These are phyloP conservation scores for Ophiostoma tasmaniense DNA, from an alignment of 2,329 filamentous ascomycete genomes.

Conservation along the genomic window DNA sequence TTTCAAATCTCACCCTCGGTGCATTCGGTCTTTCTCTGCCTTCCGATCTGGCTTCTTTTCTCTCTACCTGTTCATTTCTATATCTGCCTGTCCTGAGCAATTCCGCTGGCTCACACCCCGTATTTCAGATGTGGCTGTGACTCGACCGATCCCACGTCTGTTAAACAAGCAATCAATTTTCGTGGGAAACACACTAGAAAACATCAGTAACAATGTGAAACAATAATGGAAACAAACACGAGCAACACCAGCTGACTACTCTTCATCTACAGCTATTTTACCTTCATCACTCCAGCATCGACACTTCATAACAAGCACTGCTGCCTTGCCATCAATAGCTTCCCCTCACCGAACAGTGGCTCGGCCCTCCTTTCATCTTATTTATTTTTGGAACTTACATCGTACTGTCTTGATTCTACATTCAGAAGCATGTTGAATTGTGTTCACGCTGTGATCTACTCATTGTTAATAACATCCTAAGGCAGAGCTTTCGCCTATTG, in stretches of 20 bases:
- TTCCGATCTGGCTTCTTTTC: not conserved
- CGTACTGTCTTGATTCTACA: not conserved
- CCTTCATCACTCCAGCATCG: not conserved
- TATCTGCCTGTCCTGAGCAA: not conserved
- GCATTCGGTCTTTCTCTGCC: not conserved
- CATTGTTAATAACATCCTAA: not conserved
- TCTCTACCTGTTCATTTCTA: too few relatives aligned
- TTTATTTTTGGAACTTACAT: slow-evolving; percentile 1
- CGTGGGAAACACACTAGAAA: not conserved
- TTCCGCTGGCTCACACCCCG: not conserved
- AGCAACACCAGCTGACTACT: not conserved
- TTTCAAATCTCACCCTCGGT: not conserved
- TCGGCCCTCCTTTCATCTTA: not conserved
- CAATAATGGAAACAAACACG: not conserved
- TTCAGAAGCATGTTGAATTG: not conserved
- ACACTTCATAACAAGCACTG: not conserved
- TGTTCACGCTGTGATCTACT: not conserved
- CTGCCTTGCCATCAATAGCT: not conserved
- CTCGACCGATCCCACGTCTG: not conserved
- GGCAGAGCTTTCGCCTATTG: not conserved
- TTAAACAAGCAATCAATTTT: not conserved
- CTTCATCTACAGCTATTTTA: too few relatives aligned
- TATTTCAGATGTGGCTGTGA: not conserved
- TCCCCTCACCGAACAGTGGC: not conserved
- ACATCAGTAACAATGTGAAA: not conserved